These are phyloP conservation scores for Saturnispora besseyi DNA, from an alignment of 805 yeast species.

Conservation along the genomic window DNA sequence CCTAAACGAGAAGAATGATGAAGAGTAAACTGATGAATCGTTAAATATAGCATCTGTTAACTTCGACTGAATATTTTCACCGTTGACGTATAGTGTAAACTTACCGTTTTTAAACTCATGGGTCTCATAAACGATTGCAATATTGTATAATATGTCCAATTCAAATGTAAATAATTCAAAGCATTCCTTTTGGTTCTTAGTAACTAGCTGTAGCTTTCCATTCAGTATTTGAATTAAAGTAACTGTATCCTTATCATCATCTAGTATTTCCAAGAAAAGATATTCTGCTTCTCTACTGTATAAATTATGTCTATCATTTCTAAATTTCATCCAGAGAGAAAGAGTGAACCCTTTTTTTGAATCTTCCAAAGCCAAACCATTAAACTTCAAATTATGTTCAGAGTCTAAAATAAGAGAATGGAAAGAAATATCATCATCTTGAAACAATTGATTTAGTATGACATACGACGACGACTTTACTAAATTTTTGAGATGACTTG, in stretches of 20 bases:
- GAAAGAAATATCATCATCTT: not conserved
- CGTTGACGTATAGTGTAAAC: constrained; percentile 1
- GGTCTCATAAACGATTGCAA: not conserved
- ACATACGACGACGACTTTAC: not conserved
- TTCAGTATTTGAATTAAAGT: not conserved
- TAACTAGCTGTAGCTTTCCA: not conserved
- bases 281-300: not conserved
- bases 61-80: constrained; percentile 1
- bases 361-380: constrained; percentile 11
- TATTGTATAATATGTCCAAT: not conserved
- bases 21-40: not conserved
- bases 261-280: not conserved
- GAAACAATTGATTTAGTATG: not conserved
- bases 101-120: not conserved
- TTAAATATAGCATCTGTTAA: not conserved
- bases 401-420: not conserved
- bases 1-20: constrained; percentile 1
- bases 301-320: not conserved
- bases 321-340: constrained; percentile 21
- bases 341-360: constrained; percentile 17
- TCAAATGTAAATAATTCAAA: constrained; percentile 7
- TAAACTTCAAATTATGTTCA: constrained; percentile 6
- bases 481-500: not conserved
- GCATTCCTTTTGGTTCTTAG: not conserved
- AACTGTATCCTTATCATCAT: not conserved